These are phyloP conservation scores for Kwoniella europaea DNA, from an alignment of 768 basidiomycete species.

Conservation along the genomic window DNA sequence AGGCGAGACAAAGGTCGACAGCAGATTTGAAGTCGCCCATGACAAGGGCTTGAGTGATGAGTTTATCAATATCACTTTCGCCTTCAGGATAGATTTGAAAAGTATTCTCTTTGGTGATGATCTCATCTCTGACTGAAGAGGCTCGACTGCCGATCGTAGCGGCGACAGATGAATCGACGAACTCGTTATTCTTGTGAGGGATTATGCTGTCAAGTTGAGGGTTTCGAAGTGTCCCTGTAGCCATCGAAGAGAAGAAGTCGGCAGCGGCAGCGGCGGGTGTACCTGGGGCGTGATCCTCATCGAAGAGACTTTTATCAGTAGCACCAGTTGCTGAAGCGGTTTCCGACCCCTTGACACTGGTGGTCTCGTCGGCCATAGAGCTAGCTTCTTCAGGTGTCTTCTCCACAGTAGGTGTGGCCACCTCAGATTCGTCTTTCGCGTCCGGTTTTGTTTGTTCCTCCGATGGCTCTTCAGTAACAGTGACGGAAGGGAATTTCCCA, in stretches of 20 bases:
- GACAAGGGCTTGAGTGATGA: constrained; percentile 90
- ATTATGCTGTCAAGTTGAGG: constrained; percentile 64
- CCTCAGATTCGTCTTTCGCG: constrained; percentile 58
- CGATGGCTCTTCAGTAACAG: neutral
- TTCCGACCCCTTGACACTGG: constrained; percentile 38
- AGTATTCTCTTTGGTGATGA: constrained; percentile 70
- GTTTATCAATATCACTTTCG: constrained; percentile 81
- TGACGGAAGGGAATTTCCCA: constrained; percentile 61
- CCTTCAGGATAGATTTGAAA: constrained; percentile 89
- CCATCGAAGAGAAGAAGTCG: constrained; percentile 87
- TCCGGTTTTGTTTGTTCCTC: neutral
- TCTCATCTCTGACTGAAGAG: constrained; percentile 74
- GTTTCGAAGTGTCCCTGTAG: constrained; percentile 62
- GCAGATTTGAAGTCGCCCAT: constrained; percentile 94
- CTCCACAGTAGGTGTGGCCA: constrained; percentile 55
- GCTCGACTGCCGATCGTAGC: constrained; percentile 92
- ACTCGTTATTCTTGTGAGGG: constrained; percentile 71
- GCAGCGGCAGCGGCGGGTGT: constrained; percentile 67
- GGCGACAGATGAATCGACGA: constrained; percentile 87
- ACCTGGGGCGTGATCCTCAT: constrained; percentile 67
- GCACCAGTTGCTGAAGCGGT: constrained; percentile 58
- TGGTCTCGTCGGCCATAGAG: neutral
- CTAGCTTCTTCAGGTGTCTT: constrained; percentile 53
- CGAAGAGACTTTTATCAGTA: constrained; percentile 85
- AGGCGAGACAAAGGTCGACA: constrained; percentile 85